A percentile compares a stretch with the other conserved stretches of the same genome.
Conservation (phyloP, 805 yeast species). For the Candida koratica region DNA sequence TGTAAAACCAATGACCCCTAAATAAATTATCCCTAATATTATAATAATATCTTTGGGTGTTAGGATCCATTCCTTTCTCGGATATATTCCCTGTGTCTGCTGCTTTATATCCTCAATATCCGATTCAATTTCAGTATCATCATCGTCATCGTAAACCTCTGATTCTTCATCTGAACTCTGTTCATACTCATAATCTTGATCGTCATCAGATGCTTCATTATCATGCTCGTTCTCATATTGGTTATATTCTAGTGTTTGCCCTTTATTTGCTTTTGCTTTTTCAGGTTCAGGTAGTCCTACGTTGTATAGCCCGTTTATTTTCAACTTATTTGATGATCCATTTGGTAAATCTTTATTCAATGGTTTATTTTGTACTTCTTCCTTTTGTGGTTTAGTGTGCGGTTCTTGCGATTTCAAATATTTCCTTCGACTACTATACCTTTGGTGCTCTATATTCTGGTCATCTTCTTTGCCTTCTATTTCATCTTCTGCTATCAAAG, state of each 20-base stretch:
- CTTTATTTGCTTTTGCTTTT: constrained; percentile 7
- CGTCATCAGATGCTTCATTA: constrained; percentile 5
- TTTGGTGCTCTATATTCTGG: constrained; percentile 1
- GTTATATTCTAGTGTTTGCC: background rate
- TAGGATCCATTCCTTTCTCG: background rate
- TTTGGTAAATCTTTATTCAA: background rate
- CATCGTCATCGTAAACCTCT: constrained; percentile 1
- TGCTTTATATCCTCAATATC: constrained; percentile 1
- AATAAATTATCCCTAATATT: background rate
- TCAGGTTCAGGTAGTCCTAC: constrained; percentile 4
- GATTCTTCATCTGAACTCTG: constrained; percentile 1
- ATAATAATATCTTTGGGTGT: background rate
- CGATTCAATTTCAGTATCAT: constrained; percentile 7
- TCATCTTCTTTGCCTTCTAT: constrained; percentile 4
- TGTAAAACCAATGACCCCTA: background rate
- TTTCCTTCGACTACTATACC: constrained; percentile 2
- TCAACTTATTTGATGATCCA: background rate
- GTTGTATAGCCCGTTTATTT: background rate
- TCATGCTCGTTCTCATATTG: constrained; percentile 5
- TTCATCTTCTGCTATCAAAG: constrained; percentile 10
- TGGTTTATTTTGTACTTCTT: constrained; percentile 1
- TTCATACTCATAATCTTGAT: constrained; percentile 3
- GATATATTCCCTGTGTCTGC: too few species aligned
- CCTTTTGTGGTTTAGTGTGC: constrained; percentile 6
- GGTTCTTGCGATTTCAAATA: too few species aligned